Base-by-base conservation (phyloP, 345 rosid genomes). In the Pugionium cornutum region DNA sequence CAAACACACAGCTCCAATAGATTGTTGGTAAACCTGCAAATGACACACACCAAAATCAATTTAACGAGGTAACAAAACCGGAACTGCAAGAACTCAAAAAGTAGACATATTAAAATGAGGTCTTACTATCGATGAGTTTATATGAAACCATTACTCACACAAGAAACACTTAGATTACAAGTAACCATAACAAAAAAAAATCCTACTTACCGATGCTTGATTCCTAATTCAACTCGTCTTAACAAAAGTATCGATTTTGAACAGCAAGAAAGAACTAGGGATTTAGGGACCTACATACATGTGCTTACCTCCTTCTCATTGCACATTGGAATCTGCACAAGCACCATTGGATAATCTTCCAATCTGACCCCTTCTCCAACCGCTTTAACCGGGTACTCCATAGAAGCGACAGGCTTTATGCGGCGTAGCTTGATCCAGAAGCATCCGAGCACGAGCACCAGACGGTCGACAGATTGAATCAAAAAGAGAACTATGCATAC, bases 301-400 rank as follows among this genome's bases (percentile, higher is more conserved):
- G 7, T 59, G 80, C 92, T 83, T 86, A 90, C 95, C 96, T 92
- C 98, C 86, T 72, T 83, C 86, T 91, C 95, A 66, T 89, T 89
- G 83, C 97, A 89, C 95, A 89, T 89, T 3, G 98, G 98, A 67
- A 91, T 91, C 81, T 92, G 98, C 37, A 92, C 82, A 67, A 92
- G 73, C 6, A 92, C 95, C 96, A 92, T 92, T 1, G 98, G 96
- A 74, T 82, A 89, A 62, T 78, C 84, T 11, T 80, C 84, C 10
- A 28, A 1, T 3, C 27, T 57, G 1, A 3, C 5, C 1, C 49
- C 49, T 0, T 57, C 39, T 0, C 7, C 39, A 2, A 2, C 51
- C 50, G 11, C 4, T 4, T 42, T 58, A 1, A 0, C 62, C 3
- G 80, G 70, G 46, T 80, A 87, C 73, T 75, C 81, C 59, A 75